Percentiles rank a stretch among this genome's conserved stretches.
These are phyloP conservation scores for Keithomyces neogunnii DNA, from an alignment of 2,329 filamentous ascomycete genomes.

Conservation along the genomic window DNA sequence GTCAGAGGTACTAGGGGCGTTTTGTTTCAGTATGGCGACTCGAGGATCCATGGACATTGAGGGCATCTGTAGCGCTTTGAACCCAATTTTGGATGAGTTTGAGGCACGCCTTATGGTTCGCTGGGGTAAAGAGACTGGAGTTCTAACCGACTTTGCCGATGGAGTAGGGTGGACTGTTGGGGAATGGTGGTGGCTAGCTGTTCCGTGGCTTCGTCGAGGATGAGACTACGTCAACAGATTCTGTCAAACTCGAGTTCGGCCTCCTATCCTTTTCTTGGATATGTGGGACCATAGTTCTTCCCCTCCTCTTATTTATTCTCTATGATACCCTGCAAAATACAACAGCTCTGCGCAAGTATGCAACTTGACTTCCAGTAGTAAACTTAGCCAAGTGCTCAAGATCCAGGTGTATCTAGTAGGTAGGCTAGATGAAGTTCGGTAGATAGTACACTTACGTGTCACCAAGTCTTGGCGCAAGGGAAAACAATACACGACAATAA, in stretches of 20 bases:
- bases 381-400: background rate
- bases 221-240: background rate
- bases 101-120: constrained; percentile 50
- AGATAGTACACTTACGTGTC: no score
- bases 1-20: constrained; percentile 53
- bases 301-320: no score
- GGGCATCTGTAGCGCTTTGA: constrained; percentile 46
- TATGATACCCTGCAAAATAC: no score
- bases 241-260: background rate
- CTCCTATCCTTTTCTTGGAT: no score
- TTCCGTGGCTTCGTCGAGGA: constrained; percentile 21
- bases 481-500: background rate
- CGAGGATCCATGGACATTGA: constrained; percentile 47
- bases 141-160: constrained; percentile 34
- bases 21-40: constrained; percentile 54
- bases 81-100: constrained; percentile 52
- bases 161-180: constrained; percentile 36
- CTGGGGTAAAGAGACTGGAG: constrained; percentile 48
- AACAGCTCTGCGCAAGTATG: no score
- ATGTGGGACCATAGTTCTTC: no score
- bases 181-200: constrained; percentile 62
- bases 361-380: no score
- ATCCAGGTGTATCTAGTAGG: background rate
- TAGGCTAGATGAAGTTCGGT: no score
- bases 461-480: background rate